These are phyloP conservation scores for Epichloe festucae DNA, from an alignment of 2,329 filamentous ascomycete species.

Conservation along the genomic window DNA sequence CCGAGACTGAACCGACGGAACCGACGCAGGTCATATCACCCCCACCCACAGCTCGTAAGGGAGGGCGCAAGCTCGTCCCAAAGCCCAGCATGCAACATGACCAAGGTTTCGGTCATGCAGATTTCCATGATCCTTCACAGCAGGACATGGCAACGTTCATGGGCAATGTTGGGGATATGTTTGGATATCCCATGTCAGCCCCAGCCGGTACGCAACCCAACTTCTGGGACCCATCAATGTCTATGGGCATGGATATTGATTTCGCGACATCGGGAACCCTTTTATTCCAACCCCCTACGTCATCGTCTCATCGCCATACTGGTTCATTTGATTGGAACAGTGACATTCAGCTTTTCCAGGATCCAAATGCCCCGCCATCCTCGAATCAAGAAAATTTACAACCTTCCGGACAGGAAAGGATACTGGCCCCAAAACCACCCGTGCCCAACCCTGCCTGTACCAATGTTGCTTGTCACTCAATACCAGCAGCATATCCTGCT, in stretches of 20 bases:
- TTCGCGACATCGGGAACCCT: slow-evolving; percentile 32
- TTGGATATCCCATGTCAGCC: slow-evolving; percentile 47
- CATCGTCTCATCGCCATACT: slow-evolving; percentile 30
- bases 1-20: slow-evolving; percentile 21
- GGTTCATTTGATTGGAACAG: slow-evolving; percentile 45
- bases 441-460: slow-evolving; percentile 16
- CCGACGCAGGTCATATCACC: slow-evolving; percentile 43
- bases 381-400: slow-evolving; percentile 24
- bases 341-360: slow-evolving; percentile 41
- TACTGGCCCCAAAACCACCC: slow-evolving; percentile 37
- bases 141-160: slow-evolving; percentile 36
- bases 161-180: slow-evolving; percentile 39
- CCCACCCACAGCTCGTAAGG: slow-evolving; percentile 44
- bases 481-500: slow-evolving; percentile 28
- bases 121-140: slow-evolving; percentile 35
- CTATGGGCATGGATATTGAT: slow-evolving; percentile 48
- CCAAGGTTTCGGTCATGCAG: slow-evolving; percentile 37
- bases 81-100: slow-evolving; percentile 47
- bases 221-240: slow-evolving; percentile 44
- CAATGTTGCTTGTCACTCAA: slow-evolving; percentile 16
- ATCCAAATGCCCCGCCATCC: slow-evolving; percentile 22
- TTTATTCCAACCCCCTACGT: slow-evolving; percentile 25
- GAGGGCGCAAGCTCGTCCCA: slow-evolving; percentile 40
- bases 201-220: slow-evolving; percentile 35
- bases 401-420: slow-evolving; percentile 28